Evolutionary conservation across 768 basidiomycete genomes (phyloP).

Genomic region (Panaeolus papilionaceus): DNA sequence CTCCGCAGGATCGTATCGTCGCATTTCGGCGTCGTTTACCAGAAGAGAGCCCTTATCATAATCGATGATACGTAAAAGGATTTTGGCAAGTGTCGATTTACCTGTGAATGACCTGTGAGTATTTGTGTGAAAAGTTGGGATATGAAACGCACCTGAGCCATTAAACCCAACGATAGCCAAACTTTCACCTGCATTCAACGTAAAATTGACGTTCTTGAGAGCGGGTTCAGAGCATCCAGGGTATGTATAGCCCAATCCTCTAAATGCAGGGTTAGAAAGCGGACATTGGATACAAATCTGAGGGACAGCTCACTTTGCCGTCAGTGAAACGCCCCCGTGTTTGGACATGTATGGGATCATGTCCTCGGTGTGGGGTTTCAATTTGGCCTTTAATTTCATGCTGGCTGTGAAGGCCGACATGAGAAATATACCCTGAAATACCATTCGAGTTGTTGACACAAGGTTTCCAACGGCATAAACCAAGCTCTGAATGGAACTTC

Average conservation of each 20-base stretch:
- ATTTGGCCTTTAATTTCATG: constrained; percentile 68
- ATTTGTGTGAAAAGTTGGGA: constrained; percentile 18
- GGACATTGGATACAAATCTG: constrained; percentile 20
- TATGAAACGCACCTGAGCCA: constrained; percentile 66
- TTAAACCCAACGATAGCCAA: constrained; percentile 89
- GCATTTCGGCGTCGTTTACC: constrained; percentile 75
- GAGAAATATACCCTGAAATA: constrained; percentile 86
- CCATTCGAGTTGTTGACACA: constrained; percentile 68
- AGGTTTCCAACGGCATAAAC: constrained; percentile 70
- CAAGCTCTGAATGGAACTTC: constrained; percentile 76
- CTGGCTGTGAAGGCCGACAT: constrained; percentile 88
- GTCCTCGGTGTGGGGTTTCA: constrained; percentile 67
- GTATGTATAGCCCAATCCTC: constrained; percentile 68
- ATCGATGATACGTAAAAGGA: constrained; percentile 79
- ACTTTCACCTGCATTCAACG: constrained; percentile 75
- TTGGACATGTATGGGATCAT: constrained; percentile 51
- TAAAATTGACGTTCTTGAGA: constrained; percentile 72
- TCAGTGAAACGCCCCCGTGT: constrained; percentile 70
- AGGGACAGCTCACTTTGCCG: constrained; percentile 59
- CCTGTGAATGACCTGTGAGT: constrained; percentile 45
- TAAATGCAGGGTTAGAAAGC: constrained; percentile 35
- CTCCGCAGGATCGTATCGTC: constrained; percentile 67
- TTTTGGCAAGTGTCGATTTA: constrained; percentile 87
- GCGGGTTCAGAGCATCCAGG: constrained; percentile 75
- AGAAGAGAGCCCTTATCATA: constrained; percentile 72